Base-by-base conservation (phyloP, 2,329 filamentous ascomycete genomes). In the Lecanoromycetidae sp. region DNA sequence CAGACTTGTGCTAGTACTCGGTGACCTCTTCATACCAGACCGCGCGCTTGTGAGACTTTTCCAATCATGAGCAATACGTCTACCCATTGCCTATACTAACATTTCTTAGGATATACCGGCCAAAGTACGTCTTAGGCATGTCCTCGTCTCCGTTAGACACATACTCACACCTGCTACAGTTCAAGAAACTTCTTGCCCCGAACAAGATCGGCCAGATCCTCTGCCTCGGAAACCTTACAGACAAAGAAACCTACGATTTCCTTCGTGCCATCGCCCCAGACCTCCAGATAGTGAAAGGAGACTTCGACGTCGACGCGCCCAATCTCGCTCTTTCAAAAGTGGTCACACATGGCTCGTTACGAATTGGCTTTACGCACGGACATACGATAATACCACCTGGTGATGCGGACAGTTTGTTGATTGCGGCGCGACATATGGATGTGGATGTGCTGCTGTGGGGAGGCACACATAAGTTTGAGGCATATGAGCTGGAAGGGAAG, bases 1-100 rank as follows among this genome's bases (percentile, higher is more conserved):
- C 55, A 86, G 90, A 68, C 75, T 94, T 57, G 87, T 94, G 62
- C 77, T 94, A 62, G 86, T 91, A 61, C 86, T 94, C 57, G 87
- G 87, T 64, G 87, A 94, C 70, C 78, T 94, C 46, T 87, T 94
- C 71, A 94, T 94, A 67, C 87, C 87, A 58, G 87, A 94, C 67
- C 76, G 87, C 63, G 87, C 87, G 58, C 80, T 91, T 55, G 87
- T 77, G 47, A 34, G 51, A 63, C 57, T 68, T 63, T 50, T 41
- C n/a, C 26, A 41, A 20, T 27, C 17, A 15, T 44, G 22, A 19
- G 2, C 26, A 33, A 8, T 19, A 29, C 26, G 8, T 19, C 13
- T 4, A 26, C 6, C 20, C 15, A 15, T 10, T 40, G 5, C n/a
- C 15, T 22, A 30, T 37, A 17, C 7, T 20, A 9, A 25, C 27